These are phyloP conservation scores for Onygenales sp. DNA, from an alignment of 2,329 filamentous ascomycete genomes.

Conservation along the genomic window DNA sequence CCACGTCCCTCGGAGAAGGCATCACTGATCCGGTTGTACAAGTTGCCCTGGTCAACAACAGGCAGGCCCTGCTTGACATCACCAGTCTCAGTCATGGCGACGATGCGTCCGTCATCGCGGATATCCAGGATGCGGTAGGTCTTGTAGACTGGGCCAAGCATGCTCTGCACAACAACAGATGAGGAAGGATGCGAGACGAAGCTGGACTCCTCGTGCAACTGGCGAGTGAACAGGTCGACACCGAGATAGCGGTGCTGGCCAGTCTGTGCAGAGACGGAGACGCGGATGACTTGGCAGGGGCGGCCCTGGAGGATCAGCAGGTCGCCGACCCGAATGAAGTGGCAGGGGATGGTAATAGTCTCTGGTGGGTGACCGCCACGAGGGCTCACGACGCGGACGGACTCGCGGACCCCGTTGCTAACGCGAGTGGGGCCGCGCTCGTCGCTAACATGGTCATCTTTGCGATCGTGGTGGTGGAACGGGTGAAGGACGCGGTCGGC, in stretches of 20 bases:
- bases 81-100: constrained; percentile 97
- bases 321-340: constrained; percentile 98
- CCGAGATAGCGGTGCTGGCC: constrained; percentile 99
- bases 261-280: constrained; percentile 94
- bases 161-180: constrained; percentile 97
- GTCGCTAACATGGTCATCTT: constrained; percentile 29
- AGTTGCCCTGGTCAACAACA: constrained; percentile 89
- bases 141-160: constrained; percentile 99
- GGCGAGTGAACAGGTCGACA: constrained; percentile 99
- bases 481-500: constrained; percentile 58
- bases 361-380: constrained; percentile 49
- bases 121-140: constrained; percentile 99
- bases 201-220: constrained; percentile 96
- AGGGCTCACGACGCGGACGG: constrained; percentile 43
- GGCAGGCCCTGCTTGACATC: constrained; percentile 95
- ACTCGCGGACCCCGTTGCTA: constrained; percentile 35
- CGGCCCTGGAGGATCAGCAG: constrained; percentile 98
- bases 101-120: constrained; percentile 68
- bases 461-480: constrained; percentile 44
- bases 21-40: constrained; percentile 69
- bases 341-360: constrained; percentile 96
- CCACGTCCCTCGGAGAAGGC: constrained; percentile 88
- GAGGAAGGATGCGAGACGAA: constrained; percentile 96
- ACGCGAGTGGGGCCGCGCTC: constrained; percentile 37
- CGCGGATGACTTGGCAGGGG: constrained; percentile 99